Conservation (phyloP, 805 yeast genomes). For the Teunomyces gatunensis region DNA sequence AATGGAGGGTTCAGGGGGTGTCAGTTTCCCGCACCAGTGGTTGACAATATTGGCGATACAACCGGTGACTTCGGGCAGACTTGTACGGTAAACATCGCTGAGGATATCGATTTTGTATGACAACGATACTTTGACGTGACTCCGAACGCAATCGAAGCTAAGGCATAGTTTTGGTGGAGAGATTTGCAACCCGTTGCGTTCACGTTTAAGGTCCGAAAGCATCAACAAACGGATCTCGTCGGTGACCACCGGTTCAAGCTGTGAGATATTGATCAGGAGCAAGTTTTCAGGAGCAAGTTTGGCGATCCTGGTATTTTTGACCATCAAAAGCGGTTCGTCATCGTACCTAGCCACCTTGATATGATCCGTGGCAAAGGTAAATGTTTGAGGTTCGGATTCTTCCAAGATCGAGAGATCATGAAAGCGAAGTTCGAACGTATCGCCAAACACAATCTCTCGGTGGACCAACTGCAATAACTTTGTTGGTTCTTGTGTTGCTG, state of each 20-base stretch:
- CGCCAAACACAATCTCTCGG: slow-evolving; percentile 7
- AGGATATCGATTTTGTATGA: slow-evolving; percentile 14
- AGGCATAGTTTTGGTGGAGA: slow-evolving; percentile 4
- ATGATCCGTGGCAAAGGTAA: slow-evolving; percentile 12
- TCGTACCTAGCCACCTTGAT: slow-evolving; percentile 10
- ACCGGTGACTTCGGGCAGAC: slow-evolving; percentile 9
- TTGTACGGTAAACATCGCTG: slow-evolving; percentile 16
- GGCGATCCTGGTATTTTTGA: slow-evolving; percentile 7
- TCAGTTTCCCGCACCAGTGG: neutral
- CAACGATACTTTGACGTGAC: slow-evolving; percentile 13
- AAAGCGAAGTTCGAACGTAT: slow-evolving; percentile 5
- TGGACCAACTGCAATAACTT: slow-evolving; percentile 10
- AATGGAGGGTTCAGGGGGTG: neutral
- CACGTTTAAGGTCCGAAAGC: slow-evolving; percentile 8
- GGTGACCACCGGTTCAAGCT: slow-evolving; percentile 7
- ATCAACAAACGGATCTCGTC: slow-evolving; percentile 15
- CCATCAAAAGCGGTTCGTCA: slow-evolving; percentile 8
- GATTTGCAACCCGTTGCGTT: slow-evolving; percentile 9
- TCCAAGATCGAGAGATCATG: neutral
- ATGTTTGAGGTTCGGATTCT: slow-evolving; percentile 6
- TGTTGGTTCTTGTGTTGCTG: neutral
- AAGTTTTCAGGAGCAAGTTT: slow-evolving; percentile 10
- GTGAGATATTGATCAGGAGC: slow-evolving; percentile 11
- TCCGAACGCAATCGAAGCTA: neutral
- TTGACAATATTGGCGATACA: neutral